Evolutionary conservation across 768 basidiomycete genomes (phyloP).

Genomic region (Kwoniella pini): DNA sequence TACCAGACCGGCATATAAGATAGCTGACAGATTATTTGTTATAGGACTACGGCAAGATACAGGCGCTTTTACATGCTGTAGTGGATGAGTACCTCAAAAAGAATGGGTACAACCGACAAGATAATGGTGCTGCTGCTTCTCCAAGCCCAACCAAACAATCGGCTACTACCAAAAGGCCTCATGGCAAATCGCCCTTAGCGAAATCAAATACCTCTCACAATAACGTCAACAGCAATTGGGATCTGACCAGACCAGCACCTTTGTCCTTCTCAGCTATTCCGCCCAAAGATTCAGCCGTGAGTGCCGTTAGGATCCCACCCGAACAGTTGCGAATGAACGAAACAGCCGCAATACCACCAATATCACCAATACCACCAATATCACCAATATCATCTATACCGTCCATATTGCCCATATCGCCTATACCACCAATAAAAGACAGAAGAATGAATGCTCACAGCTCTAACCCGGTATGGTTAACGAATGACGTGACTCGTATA

Average conservation of each 20-base stretch:
- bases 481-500: background rate
- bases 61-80: constrained; percentile 62
- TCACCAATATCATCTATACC: too few species aligned
- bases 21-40: background rate
- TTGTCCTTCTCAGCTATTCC: background rate
- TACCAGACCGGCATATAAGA: too few species aligned
- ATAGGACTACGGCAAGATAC: constrained; percentile 59
- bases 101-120: constrained; percentile 64
- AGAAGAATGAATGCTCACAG: too few species aligned
- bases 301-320: too few species aligned
- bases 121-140: background rate
- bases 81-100: constrained; percentile 66
- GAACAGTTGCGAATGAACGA: background rate
- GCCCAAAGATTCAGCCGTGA: background rate
- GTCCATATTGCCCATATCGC: too few species aligned
- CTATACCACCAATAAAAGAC: too few species aligned
- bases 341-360: too few species aligned
- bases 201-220: background rate
- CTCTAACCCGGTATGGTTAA: too few species aligned
- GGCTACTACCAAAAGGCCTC: background rate
- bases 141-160: constrained; percentile 3
- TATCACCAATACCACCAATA: too few species aligned
- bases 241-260: constrained; percentile 1
- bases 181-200: constrained; percentile 6
- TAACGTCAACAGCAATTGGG: background rate